phyloP scores from a whole-genome alignment of 2,329 filamentous ascomycete species.

The Aspergillus nomiae region DNA sequence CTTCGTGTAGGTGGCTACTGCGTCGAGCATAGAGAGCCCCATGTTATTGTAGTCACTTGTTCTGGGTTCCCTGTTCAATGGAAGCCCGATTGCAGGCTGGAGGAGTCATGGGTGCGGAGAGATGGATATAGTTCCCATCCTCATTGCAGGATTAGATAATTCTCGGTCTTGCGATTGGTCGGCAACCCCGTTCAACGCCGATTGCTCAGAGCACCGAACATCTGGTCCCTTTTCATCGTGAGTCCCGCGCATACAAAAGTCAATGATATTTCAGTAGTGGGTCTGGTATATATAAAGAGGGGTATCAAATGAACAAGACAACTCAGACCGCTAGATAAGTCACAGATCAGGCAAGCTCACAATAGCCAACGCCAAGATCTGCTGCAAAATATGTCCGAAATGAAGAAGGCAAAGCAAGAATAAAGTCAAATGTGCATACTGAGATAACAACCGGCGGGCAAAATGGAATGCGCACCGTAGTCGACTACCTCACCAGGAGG shows the following conservation, averaged over 20 bases:
- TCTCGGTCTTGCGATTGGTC: conserved; percentile 18
- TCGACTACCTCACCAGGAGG: not conserved
- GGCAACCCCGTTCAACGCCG: conserved; percentile 14
- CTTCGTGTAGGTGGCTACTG: not conserved
- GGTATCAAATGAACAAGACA: conserved; percentile 15
- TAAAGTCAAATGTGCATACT: not conserved
- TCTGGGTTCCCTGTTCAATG: not conserved
- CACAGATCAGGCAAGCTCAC: not conserved
- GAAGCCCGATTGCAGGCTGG: not conserved
- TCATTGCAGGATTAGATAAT: conserved; percentile 6
- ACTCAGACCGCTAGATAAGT: not conserved
- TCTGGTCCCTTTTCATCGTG: not conserved
- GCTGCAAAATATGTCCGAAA: not conserved
- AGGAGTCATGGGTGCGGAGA: not conserved
- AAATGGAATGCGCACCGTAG: not conserved
- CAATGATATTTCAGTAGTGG: not conserved
- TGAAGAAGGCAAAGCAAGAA: not conserved
- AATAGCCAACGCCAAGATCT: not conserved
- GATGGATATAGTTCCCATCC: not conserved
- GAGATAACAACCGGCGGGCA: no score
- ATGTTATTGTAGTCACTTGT: not conserved
- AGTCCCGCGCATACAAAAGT: not conserved
- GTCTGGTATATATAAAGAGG: conserved; percentile 15
- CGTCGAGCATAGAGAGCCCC: not conserved
- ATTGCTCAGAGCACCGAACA: conserved; percentile 17